Evolutionary conservation across 108 stramenopile genomes (phyloP).

Genomic region (Nannochloropsis salina): DNA sequence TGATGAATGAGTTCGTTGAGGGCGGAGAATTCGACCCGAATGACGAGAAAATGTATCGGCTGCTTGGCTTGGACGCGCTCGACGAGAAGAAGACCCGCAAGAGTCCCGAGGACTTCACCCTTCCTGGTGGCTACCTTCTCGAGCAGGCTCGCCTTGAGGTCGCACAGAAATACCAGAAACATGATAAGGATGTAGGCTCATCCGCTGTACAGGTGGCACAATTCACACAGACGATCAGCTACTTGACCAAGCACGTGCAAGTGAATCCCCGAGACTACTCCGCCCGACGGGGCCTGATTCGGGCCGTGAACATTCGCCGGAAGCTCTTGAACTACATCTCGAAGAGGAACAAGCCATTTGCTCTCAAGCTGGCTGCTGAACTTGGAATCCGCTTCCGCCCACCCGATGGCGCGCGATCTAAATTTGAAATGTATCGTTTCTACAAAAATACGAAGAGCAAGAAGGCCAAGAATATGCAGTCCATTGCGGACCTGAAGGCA

Average conservation of each 20-base stretch:
- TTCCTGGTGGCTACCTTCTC: slow-evolving; percentile 29
- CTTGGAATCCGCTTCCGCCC: slow-evolving; percentile 29
- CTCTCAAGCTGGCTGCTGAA: not conserved
- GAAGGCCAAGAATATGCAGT: not conserved
- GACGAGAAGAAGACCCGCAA: not conserved
- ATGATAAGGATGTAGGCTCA: slow-evolving; percentile 77
- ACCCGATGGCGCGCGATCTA: not conserved
- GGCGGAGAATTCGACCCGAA: not conserved
- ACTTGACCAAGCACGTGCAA: slow-evolving; percentile 83
- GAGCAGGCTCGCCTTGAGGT: slow-evolving; percentile 52
- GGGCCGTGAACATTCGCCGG: slow-evolving; percentile 89
- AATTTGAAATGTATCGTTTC: not conserved
- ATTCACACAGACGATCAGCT: slow-evolving; percentile 85
- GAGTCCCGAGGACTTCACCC: not conserved
- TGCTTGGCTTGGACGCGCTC: not conserved
- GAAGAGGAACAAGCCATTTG: not conserved
- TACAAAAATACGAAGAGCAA: not conserved
- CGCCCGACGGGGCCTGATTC: slow-evolving; percentile 85
- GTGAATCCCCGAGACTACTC: slow-evolving; percentile 86
- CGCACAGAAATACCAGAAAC: slow-evolving; percentile 61
- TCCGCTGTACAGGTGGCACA: slow-evolving; percentile 88
- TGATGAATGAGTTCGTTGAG: not conserved
- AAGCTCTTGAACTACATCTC: slow-evolving; percentile 73
- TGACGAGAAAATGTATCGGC: not conserved
- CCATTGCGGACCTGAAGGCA: not conserved